A percentile compares a stretch with the other conserved stretches of the same genome.
Conservation (phyloP, 345 rosid genomes). For the Camelina sativa region DNA sequence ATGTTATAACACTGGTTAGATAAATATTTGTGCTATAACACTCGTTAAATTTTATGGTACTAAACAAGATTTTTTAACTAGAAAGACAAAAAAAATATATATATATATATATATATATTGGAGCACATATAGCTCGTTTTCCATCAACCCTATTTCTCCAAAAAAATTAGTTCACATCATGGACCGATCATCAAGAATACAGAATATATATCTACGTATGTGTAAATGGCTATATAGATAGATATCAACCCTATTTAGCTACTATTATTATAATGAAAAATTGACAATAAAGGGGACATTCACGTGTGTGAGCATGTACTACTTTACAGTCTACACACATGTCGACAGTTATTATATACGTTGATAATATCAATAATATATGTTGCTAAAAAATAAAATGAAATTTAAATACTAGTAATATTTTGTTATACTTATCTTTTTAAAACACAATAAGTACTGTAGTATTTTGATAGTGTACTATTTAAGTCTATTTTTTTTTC, state of each 20-base stretch:
- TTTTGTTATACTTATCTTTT: background rate
- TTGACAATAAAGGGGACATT: constrained; percentile 40
- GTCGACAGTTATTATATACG: constrained; percentile 16
- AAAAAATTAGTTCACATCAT: constrained; percentile 19
- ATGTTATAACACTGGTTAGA: too few species aligned
- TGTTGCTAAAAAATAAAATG: background rate
- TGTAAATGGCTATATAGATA: background rate
- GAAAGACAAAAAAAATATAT: background rate
- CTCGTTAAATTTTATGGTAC: background rate
- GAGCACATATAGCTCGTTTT: constrained; percentile 47
- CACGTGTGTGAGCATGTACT: constrained; percentile 40
- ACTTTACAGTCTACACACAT: constrained; percentile 19
- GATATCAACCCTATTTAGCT: background rate
- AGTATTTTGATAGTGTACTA: constrained; percentile 9
- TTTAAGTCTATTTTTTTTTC: background rate
- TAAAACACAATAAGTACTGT: background rate
- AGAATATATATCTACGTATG: background rate
- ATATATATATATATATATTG: background rate
- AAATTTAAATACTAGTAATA: background rate
- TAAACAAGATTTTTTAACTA: constrained; percentile 23
- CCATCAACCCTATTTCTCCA: constrained; percentile 15
- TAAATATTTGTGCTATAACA: too few species aligned
- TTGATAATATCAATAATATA: background rate
- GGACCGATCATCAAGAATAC: constrained; percentile 24
- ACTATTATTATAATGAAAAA: background rate